phyloP scores from a whole-genome alignment of 257 asterid species.

The Fraxinus americana region DNA sequence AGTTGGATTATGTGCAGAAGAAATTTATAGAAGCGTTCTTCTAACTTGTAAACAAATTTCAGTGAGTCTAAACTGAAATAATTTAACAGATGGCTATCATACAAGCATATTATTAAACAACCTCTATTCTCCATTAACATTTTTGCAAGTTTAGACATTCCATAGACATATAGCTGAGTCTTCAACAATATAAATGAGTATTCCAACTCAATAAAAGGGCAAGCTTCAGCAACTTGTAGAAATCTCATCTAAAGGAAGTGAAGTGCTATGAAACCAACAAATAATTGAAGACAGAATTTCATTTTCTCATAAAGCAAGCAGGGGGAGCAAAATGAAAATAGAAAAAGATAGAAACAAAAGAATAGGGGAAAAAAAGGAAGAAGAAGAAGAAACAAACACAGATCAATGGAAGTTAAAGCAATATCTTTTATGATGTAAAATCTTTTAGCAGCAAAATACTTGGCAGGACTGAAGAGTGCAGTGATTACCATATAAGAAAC shows the following conservation, averaged over 20 bases:
- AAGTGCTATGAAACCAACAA: neutral
- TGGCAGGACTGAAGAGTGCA: neutral
- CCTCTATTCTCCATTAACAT: neutral
- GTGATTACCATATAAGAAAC: slow-evolving; percentile 79
- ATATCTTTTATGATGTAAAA: neutral
- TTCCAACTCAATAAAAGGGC: neutral
- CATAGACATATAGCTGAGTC: neutral
- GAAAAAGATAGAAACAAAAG: neutral
- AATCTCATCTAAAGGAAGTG: neutral
- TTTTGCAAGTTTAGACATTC: neutral
- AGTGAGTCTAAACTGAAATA: too few species aligned
- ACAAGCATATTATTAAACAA: too few species aligned
- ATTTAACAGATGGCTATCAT: neutral
- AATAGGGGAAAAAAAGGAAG: neutral
- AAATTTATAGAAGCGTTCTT: too few species aligned
- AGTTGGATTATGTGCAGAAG: neutral
- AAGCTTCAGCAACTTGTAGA: neutral
- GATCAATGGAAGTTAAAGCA: neutral
- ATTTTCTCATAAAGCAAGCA: neutral
- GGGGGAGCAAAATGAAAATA: neutral
- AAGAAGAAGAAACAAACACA: neutral
- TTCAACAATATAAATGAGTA: neutral
- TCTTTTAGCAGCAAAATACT: neutral
- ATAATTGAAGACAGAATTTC: neutral
- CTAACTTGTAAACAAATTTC: too few species aligned